Conservation (phyloP, 2,329 filamentous ascomycete species). For the Beauveria australis region DNA sequence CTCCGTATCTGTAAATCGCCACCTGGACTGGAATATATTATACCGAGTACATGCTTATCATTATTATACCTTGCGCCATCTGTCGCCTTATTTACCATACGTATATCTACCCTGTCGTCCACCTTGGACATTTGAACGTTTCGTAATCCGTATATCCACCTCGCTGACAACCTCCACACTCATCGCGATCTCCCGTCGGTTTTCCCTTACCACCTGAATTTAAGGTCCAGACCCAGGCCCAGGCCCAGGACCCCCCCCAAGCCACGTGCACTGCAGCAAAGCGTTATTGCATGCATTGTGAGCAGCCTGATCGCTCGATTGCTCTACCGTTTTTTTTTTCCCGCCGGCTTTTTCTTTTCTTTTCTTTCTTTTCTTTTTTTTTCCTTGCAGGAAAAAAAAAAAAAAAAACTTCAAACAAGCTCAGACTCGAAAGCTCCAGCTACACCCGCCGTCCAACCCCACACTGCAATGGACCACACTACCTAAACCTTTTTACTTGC, state of each 20-base stretch:
- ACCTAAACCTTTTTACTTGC: background rate
- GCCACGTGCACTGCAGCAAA: slow-evolving; percentile 3
- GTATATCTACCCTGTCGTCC: background rate
- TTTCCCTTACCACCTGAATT: background rate
- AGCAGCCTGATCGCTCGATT: background rate
- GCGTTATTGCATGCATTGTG: background rate
- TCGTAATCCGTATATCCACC: background rate
- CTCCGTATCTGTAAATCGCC: background rate
- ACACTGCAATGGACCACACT: background rate
- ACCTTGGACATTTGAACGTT: background rate
- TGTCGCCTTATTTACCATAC: background rate
- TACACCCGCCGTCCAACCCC: background rate
- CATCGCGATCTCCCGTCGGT: slow-evolving; percentile 1
- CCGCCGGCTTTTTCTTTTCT: background rate
- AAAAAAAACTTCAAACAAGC: background rate
- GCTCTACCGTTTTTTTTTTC: background rate
- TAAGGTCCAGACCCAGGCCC: slow-evolving; percentile 6
- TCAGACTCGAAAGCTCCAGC: background rate
- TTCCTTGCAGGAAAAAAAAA: background rate
- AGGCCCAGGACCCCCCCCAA: background rate
- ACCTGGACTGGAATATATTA: background rate
- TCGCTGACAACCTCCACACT: background rate
- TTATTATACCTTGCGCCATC: background rate
- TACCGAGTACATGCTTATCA: background rate
- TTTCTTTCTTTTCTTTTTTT: background rate